phyloP scores from a whole-genome alignment of 768 basidiomycete genomes.

The Phaeotremella skinneri region DNA sequence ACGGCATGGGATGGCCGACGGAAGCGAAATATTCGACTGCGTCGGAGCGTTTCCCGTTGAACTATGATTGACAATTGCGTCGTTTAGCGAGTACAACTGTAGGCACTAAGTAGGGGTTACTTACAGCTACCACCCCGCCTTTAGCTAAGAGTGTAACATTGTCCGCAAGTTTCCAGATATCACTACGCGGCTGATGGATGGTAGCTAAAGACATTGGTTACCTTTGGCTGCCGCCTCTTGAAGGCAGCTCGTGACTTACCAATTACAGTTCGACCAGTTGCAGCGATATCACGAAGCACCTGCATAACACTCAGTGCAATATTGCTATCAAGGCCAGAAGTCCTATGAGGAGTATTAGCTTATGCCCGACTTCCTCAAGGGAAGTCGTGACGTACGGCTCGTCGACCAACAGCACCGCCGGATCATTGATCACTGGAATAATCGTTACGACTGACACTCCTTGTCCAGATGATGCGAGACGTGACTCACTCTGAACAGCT shows the following conservation, averaged over 20 bases:
- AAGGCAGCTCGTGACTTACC: slow-evolving; percentile 22
- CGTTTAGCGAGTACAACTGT: background rate
- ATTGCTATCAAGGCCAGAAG: slow-evolving; percentile 56
- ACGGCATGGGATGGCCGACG: slow-evolving; percentile 50
- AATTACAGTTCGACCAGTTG: slow-evolving; percentile 55
- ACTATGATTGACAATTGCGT: slow-evolving; percentile 21
- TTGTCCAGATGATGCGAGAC: slow-evolving; percentile 21
- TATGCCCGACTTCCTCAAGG: background rate
- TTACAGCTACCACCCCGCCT: slow-evolving; percentile 44
- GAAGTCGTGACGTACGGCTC: slow-evolving; percentile 31
- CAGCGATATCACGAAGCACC: slow-evolving; percentile 54
- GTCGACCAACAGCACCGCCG: slow-evolving; percentile 53
- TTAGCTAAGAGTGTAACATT: slow-evolving; percentile 52
- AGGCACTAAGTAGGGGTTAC: slow-evolving; percentile 2
- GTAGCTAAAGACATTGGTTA: slow-evolving; percentile 32
- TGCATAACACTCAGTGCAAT: slow-evolving; percentile 57
- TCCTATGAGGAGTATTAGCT: slow-evolving; percentile 22
- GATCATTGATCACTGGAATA: slow-evolving; percentile 51
- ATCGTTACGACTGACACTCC: slow-evolving; percentile 2
- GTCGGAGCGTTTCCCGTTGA: slow-evolving; percentile 37
- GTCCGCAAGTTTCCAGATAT: slow-evolving; percentile 52
- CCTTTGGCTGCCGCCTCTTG: background rate
- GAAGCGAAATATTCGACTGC: slow-evolving; percentile 51
- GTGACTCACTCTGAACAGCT: slow-evolving; percentile 53
- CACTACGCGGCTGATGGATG: slow-evolving; percentile 53